A percentile compares a stretch with the other conserved stretches of the same genome.
phyloP scores from a whole-genome alignment of 2,329 filamentous ascomycete species.

The Alternaria viburni region DNA sequence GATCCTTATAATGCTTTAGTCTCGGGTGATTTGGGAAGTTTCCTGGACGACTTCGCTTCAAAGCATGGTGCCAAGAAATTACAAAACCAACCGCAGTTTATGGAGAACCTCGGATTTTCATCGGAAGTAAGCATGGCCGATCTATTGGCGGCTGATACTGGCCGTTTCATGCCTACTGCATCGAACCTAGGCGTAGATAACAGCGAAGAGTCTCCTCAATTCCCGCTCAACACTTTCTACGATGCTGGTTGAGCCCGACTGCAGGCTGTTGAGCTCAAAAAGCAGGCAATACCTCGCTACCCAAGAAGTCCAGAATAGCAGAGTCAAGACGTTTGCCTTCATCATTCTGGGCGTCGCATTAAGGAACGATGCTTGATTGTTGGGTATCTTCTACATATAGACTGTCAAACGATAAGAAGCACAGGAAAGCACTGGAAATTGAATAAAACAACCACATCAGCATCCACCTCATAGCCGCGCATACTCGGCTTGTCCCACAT shows the following conservation, averaged over 20 bases:
- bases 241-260: constrained; percentile 17
- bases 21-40: constrained; percentile 54
- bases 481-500: not conserved
- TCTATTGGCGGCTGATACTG: constrained; percentile 47
- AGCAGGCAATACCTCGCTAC: not conserved
- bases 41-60: constrained; percentile 64
- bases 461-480: constrained; percentile 4
- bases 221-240: constrained; percentile 29
- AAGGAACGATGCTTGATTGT: not conserved
- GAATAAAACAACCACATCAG: not conserved
- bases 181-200: constrained; percentile 33
- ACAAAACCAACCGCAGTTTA: constrained; percentile 66
- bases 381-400: not conserved
- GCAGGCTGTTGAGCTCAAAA: not conserved
- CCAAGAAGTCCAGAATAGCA: not conserved
- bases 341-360: not conserved
- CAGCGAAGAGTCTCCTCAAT: constrained; percentile 19
- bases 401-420: not conserved
- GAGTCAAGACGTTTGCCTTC: not conserved
- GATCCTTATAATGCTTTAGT: constrained; percentile 43
- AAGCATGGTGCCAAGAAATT: constrained; percentile 61
- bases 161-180: constrained; percentile 47
- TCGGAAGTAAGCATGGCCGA: constrained; percentile 66
- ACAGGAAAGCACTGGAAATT: not conserved
- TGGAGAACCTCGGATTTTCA: constrained; percentile 70